Base-by-base conservation (phyloP, 1,284 basidiomycete species). In the Hortiboletus rubellus region DNA sequence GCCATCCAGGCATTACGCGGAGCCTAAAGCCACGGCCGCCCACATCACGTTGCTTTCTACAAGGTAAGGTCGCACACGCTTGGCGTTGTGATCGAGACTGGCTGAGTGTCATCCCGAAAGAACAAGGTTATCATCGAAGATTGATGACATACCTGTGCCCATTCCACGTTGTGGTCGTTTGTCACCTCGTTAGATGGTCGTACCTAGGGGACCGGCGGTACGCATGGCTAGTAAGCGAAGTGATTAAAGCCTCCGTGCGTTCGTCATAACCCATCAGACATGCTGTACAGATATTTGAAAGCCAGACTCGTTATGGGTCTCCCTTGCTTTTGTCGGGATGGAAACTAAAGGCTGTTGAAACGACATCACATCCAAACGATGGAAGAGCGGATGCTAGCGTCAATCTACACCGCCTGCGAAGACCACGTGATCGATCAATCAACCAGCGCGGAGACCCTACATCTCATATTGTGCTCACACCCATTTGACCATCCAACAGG, bases 1-100 rank as follows among this genome's bases (percentile, higher is more conserved):
- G 3, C 37, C 38, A 14, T 41, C 7, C 51, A 87, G 86, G 87
- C 86, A 83, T 64, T 88, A 89, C 63, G 80, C 85, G 0, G 57
- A 74, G 5, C 73, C 85, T 1, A 80, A 74, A 42, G 73, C 77
- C 10, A 79, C 76, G 60, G 86, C 84, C 0, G 76, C 78, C 52
- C 65, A 78, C 15, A 86, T 89, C 65, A 2, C 22, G 22, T 22
- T 3, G 22, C 22, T 22, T 22, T 22, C 22, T 22, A 22, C 22
- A 86, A 86, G 77, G 86, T 82, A 46, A 41, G 67, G 36, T 8
- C 27, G 31, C 7, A 4, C 17, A 6, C 11, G n/a, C 33, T n/a
- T 12, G 9, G 34, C 30, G 10, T 30, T 38, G 30, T n/a, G 44
- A 15, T 43, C 24, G 30, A 44, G 31, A 10, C 41, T 8, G 37